Evolutionary conservation across 2,329 filamentous ascomycete species (phyloP).

Genomic region (Blumeria graminis): DNA sequence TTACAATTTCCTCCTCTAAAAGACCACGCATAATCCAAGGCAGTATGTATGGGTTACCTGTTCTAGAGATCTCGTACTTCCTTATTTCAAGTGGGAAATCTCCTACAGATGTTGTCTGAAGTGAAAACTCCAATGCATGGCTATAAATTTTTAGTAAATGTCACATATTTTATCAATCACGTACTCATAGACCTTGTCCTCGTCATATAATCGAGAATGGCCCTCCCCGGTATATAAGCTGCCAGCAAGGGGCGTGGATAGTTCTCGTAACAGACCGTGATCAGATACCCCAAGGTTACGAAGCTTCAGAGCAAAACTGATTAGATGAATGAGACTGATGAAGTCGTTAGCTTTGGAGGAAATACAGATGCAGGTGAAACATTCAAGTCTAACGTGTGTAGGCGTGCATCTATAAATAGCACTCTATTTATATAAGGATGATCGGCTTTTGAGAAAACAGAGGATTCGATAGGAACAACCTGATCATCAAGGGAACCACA

Average conservation of each 20-base stretch:
- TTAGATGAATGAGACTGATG: conserved; percentile 52
- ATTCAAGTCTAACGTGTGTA: conserved; percentile 77
- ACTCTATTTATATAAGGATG: conserved; percentile 89
- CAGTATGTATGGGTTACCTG: conserved; percentile 63
- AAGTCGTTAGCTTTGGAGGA: background rate
- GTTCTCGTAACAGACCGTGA: conserved; percentile 76
- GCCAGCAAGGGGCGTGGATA: conserved; percentile 70
- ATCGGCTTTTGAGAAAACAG: conserved; percentile 59
- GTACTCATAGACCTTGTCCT: conserved; percentile 59
- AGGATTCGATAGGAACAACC: conserved; percentile 81
- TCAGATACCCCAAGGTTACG: conserved; percentile 84
- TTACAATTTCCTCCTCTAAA: conserved; percentile 76
- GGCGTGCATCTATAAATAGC: conserved; percentile 83
- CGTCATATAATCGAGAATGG: conserved; percentile 82
- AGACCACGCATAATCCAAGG: conserved; percentile 92
- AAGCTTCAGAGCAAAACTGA: conserved; percentile 80
- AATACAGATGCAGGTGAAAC: conserved; percentile 7
- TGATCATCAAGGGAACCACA: conserved; percentile 94
- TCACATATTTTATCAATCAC: conserved; percentile 10
- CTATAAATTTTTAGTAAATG: conserved; percentile 14
- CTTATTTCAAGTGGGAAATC: conserved; percentile 25
- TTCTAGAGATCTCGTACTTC: conserved; percentile 24
- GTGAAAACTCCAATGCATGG: conserved; percentile 45
- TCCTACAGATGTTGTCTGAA: conserved; percentile 41
- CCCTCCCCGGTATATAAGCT: conserved; percentile 82